A percentile compares a stretch with the other conserved stretches of the same genome.
Evolutionary conservation across 1,284 basidiomycete species (phyloP).

Genomic region (Stygiomarasmius scandens): DNA sequence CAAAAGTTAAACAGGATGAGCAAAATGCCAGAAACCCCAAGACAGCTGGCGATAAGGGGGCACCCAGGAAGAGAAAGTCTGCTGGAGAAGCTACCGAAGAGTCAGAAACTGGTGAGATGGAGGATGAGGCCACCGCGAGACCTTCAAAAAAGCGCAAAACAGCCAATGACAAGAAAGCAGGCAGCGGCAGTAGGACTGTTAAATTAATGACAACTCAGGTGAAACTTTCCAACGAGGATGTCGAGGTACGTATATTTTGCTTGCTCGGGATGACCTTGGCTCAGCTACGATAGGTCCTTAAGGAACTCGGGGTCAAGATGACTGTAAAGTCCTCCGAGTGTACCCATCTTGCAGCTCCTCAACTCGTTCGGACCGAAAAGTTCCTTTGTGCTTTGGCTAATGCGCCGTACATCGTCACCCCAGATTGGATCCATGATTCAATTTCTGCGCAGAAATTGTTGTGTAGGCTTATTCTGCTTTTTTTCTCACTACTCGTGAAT

Average conservation of each 20-base stretch:
- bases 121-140: neutral
- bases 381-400: conserved; percentile 73
- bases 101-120: neutral
- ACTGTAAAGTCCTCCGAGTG: conserved; percentile 65
- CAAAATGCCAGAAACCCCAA: conserved; percentile 9
- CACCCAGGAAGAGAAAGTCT: conserved; percentile 9
- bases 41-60: conserved; percentile 19
- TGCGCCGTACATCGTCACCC: conserved; percentile 62
- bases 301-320: conserved; percentile 64
- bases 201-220: conserved; percentile 66
- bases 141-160: conserved; percentile 15
- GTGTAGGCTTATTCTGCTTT: conserved; percentile 44
- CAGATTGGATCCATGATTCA: conserved; percentile 68
- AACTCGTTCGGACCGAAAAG: conserved; percentile 80
- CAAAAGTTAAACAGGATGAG: neutral
- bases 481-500: conserved; percentile 1
- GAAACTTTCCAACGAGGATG: conserved; percentile 50
- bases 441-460: conserved; percentile 58
- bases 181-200: conserved; percentile 25
- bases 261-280: neutral
- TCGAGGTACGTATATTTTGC: conserved; percentile 45
- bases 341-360: conserved; percentile 73
- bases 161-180: neutral
- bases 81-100: conserved; percentile 1
- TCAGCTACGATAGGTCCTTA: conserved; percentile 49